These are phyloP conservation scores for Lactarius akahatsu DNA, from an alignment of 768 basidiomycete species.

Conservation along the genomic window DNA sequence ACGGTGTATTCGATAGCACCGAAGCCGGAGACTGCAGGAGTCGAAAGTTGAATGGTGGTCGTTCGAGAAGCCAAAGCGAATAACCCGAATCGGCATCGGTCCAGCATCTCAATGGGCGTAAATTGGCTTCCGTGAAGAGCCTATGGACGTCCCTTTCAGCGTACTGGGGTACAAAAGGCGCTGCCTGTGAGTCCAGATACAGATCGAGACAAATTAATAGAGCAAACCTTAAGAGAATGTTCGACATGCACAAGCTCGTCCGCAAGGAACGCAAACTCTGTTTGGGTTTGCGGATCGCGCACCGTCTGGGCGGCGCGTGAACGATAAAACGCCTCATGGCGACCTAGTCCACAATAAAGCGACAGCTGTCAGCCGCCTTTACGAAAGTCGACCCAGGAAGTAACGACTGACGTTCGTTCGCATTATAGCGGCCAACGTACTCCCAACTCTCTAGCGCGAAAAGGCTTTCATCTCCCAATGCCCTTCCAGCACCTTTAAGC, in stretches of 20 bases:
- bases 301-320: slow-evolving; percentile 63
- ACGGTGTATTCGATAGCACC: slow-evolving; percentile 42
- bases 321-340: slow-evolving; percentile 82
- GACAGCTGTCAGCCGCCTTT: neutral
- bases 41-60: slow-evolving; percentile 78
- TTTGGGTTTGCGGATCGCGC: slow-evolving; percentile 45
- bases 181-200: neutral
- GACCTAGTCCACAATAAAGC: slow-evolving; percentile 44
- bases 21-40: slow-evolving; percentile 46
- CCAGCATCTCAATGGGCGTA: slow-evolving; percentile 90
- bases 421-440: slow-evolving; percentile 63
- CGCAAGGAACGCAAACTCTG: slow-evolving; percentile 53
- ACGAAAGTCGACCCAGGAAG: neutral
- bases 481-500: slow-evolving; percentile 62
- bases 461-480: slow-evolving; percentile 62
- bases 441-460: slow-evolving; percentile 74
- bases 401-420: slow-evolving; percentile 44
- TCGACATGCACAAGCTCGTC: slow-evolving; percentile 86
- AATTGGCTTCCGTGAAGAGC: slow-evolving; percentile 69
- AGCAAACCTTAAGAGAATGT: slow-evolving; percentile 76
- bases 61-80: slow-evolving; percentile 89
- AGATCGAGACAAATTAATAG: neutral
- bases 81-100: slow-evolving; percentile 68
- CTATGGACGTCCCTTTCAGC: slow-evolving; percentile 66
- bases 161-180: slow-evolving; percentile 51